Evolutionary conservation across 148 eudicot species (phyloP).

Genomic region (Fagopyrum esculentum): DNA sequence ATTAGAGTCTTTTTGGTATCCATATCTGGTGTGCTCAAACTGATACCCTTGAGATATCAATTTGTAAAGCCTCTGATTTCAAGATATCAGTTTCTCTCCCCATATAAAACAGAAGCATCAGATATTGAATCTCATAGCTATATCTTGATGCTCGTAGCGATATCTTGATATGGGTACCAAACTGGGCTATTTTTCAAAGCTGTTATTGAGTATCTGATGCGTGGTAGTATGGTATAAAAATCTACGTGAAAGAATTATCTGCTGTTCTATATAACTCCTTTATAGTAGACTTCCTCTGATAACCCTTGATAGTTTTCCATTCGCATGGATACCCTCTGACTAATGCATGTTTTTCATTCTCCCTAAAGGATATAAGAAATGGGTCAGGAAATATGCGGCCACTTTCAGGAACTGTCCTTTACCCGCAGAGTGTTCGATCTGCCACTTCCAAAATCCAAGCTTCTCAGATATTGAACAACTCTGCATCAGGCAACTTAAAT

Average conservation of each 20-base stretch:
- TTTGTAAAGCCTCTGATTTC: no score
- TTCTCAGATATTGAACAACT: conserved; percentile 32
- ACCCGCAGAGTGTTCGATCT: conserved; percentile 90
- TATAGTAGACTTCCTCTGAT: not conserved
- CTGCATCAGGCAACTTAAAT: conserved; percentile 41
- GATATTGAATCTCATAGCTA: no score
- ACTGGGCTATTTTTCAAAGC: not conserved
- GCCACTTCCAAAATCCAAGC: conserved; percentile 43
- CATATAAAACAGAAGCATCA: no score
- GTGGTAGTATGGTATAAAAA: not conserved
- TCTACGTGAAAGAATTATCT: not conserved
- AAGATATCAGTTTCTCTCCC: no score
- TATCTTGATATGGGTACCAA: not conserved
- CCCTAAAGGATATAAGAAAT: conserved; percentile 63
- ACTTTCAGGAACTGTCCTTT: conserved; percentile 64
- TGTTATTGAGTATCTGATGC: not conserved
- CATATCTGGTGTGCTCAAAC: not conserved
- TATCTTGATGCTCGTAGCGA: not conserved
- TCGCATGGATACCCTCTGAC: not conserved
- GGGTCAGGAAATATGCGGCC: conserved; percentile 62
- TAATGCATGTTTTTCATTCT: not conserved
- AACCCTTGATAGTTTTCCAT: not conserved
- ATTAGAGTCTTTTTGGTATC: not conserved
- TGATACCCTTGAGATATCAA: no score
- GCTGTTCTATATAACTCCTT: not conserved